Percentiles rank a stretch among this genome's conserved stretches.
Conservation (phyloP, 2,329 filamentous ascomycete species). For the Arthrobotrys megalospora region DNA sequence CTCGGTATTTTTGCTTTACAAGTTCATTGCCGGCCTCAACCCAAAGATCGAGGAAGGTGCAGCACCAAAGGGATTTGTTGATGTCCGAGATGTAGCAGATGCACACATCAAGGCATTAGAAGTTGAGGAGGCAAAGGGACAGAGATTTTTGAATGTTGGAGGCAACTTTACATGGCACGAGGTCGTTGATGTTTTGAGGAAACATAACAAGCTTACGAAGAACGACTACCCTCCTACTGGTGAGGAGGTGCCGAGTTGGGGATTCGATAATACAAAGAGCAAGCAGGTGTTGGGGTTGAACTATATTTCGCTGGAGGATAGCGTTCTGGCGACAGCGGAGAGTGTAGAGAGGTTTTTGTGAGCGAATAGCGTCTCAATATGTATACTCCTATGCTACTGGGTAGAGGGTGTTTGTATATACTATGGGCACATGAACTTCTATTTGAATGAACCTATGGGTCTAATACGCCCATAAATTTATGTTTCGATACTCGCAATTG, state of each 20-base stretch:
- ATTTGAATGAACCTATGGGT: too few species aligned
- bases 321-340: conserved; percentile 74
- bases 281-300: conserved; percentile 74
- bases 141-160: conserved; percentile 77
- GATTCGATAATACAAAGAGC: conserved; percentile 70
- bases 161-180: conserved; percentile 76
- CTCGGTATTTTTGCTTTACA: conserved; percentile 51
- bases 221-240: conserved; percentile 67
- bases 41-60: conserved; percentile 41
- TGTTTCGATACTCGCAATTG: too few species aligned
- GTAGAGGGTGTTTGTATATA: background rate
- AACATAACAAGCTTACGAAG: conserved; percentile 72
- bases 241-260: conserved; percentile 58
- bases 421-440: background rate
- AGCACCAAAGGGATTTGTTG: conserved; percentile 62
- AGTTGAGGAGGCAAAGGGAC: conserved; percentile 73
- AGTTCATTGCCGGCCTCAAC: conserved; percentile 49
- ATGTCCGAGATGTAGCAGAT: conserved; percentile 72
- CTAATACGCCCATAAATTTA: too few species aligned
- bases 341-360: conserved; percentile 65
- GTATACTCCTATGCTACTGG: background rate
- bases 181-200: conserved; percentile 73
- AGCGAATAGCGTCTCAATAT: background rate
- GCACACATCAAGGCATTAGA: conserved; percentile 76
- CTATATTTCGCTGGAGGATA: conserved; percentile 74